These are phyloP conservation scores for Penicillium pancosmium DNA, from an alignment of 495 filamentous ascomycete genomes.

Conservation along the genomic window DNA sequence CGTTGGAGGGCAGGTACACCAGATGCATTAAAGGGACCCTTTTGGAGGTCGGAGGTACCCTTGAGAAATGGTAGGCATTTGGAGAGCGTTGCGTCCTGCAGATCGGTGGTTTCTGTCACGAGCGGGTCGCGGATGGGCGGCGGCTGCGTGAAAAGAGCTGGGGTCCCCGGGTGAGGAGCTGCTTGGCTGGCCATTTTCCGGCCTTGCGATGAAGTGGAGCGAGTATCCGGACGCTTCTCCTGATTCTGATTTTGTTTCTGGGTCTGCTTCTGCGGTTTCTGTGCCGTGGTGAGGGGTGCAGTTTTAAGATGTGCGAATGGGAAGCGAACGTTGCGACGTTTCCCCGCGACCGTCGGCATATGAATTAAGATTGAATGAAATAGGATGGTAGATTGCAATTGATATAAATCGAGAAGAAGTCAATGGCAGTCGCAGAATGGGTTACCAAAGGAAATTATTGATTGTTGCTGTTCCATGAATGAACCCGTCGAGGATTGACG, in stretches of 20 bases:
- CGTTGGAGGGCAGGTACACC: conserved; percentile 76
- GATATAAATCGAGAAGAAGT: too few relatives aligned
- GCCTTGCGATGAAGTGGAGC: background rate
- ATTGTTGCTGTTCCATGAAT: conserved; percentile 1
- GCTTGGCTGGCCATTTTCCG: conserved; percentile 25
- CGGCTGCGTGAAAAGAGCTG: conserved; percentile 63
- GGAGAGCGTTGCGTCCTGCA: conserved; percentile 67
- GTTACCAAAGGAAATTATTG: too few relatives aligned
- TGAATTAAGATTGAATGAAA: conserved; percentile 6
- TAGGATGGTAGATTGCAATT: background rate
- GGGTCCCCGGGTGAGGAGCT: conserved; percentile 49
- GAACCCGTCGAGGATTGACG: conserved; percentile 11
- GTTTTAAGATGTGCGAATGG: conserved; percentile 11
- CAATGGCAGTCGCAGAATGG: too few relatives aligned
- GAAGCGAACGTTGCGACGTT: conserved; percentile 48
- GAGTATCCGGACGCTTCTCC: conserved; percentile 8
- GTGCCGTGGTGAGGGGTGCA: conserved; percentile 16
- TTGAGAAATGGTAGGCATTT: conserved; percentile 71
- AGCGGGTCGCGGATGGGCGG: conserved; percentile 70
- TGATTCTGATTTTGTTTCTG: conserved; percentile 8
- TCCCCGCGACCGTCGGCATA: conserved; percentile 44
- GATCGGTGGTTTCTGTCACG: conserved; percentile 64
- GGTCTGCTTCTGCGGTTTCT: conserved; percentile 11
- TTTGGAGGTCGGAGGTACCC: conserved; percentile 39
- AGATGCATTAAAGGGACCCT: conserved; percentile 59